Conservation (phyloP, 805 yeast species). For the Metschnikowia lochheadii region DNA sequence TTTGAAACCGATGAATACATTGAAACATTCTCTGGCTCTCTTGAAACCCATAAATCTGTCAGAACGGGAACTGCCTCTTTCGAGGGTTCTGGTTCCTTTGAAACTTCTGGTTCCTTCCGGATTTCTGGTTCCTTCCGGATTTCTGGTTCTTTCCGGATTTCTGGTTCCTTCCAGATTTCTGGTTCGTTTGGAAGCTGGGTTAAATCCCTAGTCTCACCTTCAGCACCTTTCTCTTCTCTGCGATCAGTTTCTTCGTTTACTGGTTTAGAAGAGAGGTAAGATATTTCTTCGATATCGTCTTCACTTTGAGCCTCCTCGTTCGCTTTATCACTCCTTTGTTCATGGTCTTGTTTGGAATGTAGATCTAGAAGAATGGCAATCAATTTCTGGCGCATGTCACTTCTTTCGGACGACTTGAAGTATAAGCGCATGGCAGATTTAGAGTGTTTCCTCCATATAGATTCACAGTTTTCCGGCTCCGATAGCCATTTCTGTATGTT, state of each 20-base stretch:
- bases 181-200: neutral
- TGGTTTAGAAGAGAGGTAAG: slow-evolving; percentile 9
- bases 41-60: too few relatives aligned
- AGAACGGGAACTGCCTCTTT: too few relatives aligned
- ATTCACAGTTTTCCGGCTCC: slow-evolving; percentile 45
- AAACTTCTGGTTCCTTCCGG: too few relatives aligned
- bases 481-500: slow-evolving; percentile 59
- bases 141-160: too few relatives aligned
- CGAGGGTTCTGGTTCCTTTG: too few relatives aligned
- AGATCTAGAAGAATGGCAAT: slow-evolving; percentile 14
- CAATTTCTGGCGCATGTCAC: slow-evolving; percentile 10
- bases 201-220: neutral
- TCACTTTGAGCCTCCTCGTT: slow-evolving; percentile 15
- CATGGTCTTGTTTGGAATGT: slow-evolving; percentile 12
- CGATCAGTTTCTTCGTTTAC: neutral
- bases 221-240: neutral
- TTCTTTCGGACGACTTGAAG: slow-evolving; percentile 12
- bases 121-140: neutral
- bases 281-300: slow-evolving; percentile 22
- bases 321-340: neutral
- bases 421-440: slow-evolving; percentile 10
- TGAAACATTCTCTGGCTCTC: too few relatives aligned
- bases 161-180: neutral
- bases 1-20: too few relatives aligned
- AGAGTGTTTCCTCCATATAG: slow-evolving; percentile 40